phyloP scores from a whole-genome alignment of 2,329 filamentous ascomycete genomes.

The Lasiodiplodia theobromae region DNA sequence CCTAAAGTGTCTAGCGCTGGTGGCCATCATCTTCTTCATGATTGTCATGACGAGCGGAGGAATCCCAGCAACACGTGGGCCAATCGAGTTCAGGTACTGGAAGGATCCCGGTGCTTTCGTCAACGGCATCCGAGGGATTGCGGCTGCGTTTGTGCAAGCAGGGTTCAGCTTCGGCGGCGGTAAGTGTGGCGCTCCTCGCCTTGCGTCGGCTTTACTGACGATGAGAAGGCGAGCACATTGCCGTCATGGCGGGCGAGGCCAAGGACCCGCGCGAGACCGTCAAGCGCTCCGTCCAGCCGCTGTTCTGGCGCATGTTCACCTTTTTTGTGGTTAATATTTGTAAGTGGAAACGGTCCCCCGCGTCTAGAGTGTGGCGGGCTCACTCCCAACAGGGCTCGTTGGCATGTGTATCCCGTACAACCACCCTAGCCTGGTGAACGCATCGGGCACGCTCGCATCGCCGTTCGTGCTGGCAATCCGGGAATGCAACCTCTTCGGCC shows the following conservation, averaged over 20 bases:
- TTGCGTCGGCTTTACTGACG: constrained; percentile 49
- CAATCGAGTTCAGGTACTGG: constrained; percentile 74
- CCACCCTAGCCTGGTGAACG: constrained; percentile 53
- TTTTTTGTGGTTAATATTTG: constrained; percentile 57
- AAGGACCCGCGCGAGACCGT: constrained; percentile 70
- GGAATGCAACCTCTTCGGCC: constrained; percentile 51
- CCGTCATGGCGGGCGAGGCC: constrained; percentile 70
- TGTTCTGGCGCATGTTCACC: constrained; percentile 55
- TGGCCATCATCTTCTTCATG: constrained; percentile 52
- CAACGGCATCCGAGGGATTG: constrained; percentile 27
- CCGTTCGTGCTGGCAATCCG: constrained; percentile 62
- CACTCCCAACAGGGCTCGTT: constrained; percentile 46
- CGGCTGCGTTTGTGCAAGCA: constrained; percentile 56
- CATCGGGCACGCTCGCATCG: constrained; percentile 61
- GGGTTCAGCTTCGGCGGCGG: constrained; percentile 51
- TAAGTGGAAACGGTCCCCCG: background rate
- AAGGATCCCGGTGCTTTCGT: constrained; percentile 55
- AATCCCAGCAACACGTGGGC: constrained; percentile 60
- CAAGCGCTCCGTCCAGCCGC: constrained; percentile 60
- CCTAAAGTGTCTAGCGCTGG: constrained; percentile 50
- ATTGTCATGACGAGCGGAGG: constrained; percentile 43
- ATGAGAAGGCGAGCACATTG: constrained; percentile 62
- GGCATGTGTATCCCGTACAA: constrained; percentile 64
- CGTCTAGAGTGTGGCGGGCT: background rate
- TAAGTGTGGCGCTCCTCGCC: background rate